A percentile compares a stretch with the other conserved stretches of the same genome.
Conservation (phyloP, 2,329 filamentous ascomycete genomes). For the Penicillium corylophilum region DNA sequence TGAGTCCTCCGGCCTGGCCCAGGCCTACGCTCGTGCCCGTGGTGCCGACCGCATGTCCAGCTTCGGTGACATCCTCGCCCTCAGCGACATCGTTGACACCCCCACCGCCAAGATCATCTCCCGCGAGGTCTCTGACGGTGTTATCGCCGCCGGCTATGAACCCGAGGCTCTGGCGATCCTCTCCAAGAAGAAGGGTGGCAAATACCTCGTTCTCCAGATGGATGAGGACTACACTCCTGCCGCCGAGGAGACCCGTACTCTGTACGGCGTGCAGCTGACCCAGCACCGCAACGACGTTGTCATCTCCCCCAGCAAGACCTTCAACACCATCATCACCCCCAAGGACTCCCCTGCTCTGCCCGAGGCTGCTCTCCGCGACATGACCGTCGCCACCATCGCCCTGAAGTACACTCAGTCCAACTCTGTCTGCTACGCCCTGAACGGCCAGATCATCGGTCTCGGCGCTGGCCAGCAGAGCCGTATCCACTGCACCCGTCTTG, state of each 20-base stretch:
- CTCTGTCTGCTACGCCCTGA: conserved; percentile 94
- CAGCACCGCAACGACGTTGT: conserved; percentile 91
- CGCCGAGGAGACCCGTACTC: conserved; percentile 73
- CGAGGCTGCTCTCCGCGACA: conserved; percentile 78
- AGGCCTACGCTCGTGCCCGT: conserved; percentile 92
- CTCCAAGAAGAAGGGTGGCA: conserved; percentile 97
- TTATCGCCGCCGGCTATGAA: conserved; percentile 86
- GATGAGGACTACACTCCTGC: conserved; percentile 81
- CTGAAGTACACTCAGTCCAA: conserved; percentile 99
- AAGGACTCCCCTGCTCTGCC: conserved; percentile 73
- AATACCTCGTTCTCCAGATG: conserved; percentile 94
- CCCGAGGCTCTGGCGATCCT: conserved; percentile 85
- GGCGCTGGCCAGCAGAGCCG: conserved; percentile 96
- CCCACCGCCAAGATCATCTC: conserved; percentile 97
- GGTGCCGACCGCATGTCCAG: conserved; percentile 98
- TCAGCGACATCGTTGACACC: conserved; percentile 86
- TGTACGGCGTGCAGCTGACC: conserved; percentile 84
- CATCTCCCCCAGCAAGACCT: conserved; percentile 77
- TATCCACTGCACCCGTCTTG: conserved; percentile 96
- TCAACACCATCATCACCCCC: conserved; percentile 80
- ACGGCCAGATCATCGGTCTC: conserved; percentile 90
- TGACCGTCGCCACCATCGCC: conserved; percentile 93
- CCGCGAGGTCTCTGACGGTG: conserved; percentile 94
- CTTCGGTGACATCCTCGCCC: conserved; percentile 93
- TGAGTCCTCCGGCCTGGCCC: conserved; percentile 79